Base-by-base conservation (phyloP, 2,329 filamentous ascomycete species). In the Cercospora brassicicola region DNA sequence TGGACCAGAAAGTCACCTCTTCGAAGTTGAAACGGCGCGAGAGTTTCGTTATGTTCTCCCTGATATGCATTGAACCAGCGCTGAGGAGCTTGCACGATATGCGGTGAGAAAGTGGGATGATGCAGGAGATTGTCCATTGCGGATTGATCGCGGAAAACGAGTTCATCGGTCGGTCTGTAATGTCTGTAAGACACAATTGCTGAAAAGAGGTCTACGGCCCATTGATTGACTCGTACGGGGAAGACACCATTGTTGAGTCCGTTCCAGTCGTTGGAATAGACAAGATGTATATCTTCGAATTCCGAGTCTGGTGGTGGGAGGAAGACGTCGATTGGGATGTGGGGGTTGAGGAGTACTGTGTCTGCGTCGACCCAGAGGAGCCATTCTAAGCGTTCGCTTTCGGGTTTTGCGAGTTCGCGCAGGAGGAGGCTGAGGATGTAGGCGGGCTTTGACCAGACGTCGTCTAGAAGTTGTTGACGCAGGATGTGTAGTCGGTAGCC, bases 171-270 rank as follows among this genome's bases (percentile, higher is more conserved):
- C 1, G 81, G 81, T 1, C 75, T 73, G 73, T 80, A 82, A 70
- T 79, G 77, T 8, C 79, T 76, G 72, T 75, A 82, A 0, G 79
- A 78, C 2, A 81, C 73, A 48, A 81, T 79, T 23, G 78, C 76
- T 2, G 76, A 78, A 69, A 83, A 79, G 11, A 82, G 74, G 3
- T 79, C 72, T 3, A 81, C 79, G 0, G 75, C 72, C 81, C 81
- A 83, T 30, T 73, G 71, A 33, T 76, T 76, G 42, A 82, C 80
- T 26, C 81, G 76, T 4, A 82, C 69, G 0, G 80, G 74, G 65
- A 83, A 83, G n/a, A 82, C 76, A 53, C 80, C 81, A 53, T 81
- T 80, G 71, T 82, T 83, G 9, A 82, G 73, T 0, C 81, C 81
- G 65, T 81, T 82, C 72, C 73, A 77, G 68, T 82, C 81, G 20